Evolutionary conservation across 2,329 filamentous ascomycete species (phyloP).

Genomic region (Fusarium bulbicola): DNA sequence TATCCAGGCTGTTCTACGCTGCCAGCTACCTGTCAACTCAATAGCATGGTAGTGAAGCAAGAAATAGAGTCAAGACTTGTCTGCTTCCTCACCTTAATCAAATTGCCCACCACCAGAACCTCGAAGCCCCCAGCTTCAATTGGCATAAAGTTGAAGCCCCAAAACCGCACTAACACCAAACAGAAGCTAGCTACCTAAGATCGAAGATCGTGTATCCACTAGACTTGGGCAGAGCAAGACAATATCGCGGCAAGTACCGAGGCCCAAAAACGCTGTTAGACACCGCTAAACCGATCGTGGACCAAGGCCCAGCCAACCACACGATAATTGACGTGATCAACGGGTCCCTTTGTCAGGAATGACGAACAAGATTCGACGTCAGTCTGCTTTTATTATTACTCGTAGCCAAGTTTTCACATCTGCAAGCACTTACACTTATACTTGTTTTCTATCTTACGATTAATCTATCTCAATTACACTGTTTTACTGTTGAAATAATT

Average conservation of each 20-base stretch:
- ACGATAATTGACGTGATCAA: background rate
- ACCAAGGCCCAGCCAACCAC: background rate
- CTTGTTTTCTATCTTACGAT: background rate
- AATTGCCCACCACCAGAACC: background rate
- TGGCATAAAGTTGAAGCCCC: background rate
- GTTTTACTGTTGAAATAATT: fast-evolving
- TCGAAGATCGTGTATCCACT: background rate
- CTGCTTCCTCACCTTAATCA: background rate
- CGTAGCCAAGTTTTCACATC: background rate
- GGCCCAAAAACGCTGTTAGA: background rate
- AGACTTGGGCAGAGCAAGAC: background rate
- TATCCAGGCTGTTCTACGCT: too few species aligned
- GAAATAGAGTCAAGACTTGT: background rate
- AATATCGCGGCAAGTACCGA: background rate
- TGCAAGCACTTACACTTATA: background rate
- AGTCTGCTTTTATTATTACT: background rate
- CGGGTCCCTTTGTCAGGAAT: background rate
- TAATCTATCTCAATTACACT: background rate
- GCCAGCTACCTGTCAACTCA: background rate
- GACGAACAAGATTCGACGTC: background rate
- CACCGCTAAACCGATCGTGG: constrained; percentile 24
- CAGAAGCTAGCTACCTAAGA: background rate
- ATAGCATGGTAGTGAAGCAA: background rate
- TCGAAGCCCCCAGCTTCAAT: background rate
- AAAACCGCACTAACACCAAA: background rate